Percentiles rank a stretch among this genome's conserved stretches.
phyloP scores from a whole-genome alignment of 495 filamentous ascomycete species.

The Chaetomium fimeti region DNA sequence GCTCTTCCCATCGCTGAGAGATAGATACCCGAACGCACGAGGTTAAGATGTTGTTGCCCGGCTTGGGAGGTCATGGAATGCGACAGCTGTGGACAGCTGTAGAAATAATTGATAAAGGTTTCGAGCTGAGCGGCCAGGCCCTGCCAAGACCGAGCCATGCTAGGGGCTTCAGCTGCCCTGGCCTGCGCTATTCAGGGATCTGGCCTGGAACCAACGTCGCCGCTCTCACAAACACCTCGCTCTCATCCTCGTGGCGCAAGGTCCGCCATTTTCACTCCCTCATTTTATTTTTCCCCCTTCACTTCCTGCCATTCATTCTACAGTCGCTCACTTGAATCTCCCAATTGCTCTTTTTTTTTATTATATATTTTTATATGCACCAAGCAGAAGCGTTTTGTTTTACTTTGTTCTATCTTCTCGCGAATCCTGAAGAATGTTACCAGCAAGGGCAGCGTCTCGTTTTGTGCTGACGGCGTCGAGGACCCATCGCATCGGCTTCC shows the following conservation, averaged over 20 bases:
- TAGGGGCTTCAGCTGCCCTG: constrained; percentile 3
- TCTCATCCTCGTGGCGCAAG: neutral
- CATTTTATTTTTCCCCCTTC: constrained; percentile 2
- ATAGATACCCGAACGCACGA: no score
- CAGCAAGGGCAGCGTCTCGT: constrained; percentile 5
- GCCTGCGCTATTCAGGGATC: neutral
- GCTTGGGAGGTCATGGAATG: no score
- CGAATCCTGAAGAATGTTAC: constrained; percentile 9
- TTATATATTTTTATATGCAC: constrained; percentile 3
- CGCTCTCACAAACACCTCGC: constrained; percentile 7
- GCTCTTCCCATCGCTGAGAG: no score
- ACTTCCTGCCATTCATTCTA: constrained; percentile 7
- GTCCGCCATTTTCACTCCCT: constrained; percentile 8
- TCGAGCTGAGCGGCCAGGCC: neutral
- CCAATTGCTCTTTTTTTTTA: neutral
- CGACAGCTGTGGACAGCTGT: neutral
- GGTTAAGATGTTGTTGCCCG: no score
- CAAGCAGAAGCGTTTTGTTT: neutral
- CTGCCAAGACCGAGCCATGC: constrained; percentile 2
- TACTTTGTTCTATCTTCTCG: neutral
- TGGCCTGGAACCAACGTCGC: constrained; percentile 16
- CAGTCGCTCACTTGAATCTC: constrained; percentile 8
- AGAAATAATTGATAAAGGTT: neutral
- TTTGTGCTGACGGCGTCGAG: neutral
- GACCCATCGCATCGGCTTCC: neutral